Evolutionary conservation across 345 rosid genomes (phyloP), one percentile per base, ranked within the genome.

Genomic region (Pelargonium nanum): DNA sequence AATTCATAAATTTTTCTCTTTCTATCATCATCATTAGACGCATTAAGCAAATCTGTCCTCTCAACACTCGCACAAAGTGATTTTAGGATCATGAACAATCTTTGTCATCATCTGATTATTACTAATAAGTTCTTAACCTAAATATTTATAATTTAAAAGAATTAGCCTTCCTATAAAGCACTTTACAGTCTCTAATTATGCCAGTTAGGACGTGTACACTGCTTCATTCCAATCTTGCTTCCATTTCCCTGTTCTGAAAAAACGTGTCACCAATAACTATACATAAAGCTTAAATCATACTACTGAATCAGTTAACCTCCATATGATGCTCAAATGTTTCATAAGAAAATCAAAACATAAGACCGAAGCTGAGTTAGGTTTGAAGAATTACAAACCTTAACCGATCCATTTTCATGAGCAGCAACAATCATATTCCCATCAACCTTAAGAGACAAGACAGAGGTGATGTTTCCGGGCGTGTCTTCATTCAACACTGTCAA

Each of bases 401-500:
- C 28, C 21, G 76, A 80, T 72, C 98, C 96, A 75, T 72, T 83
- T 77, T 92, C 93, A 76, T 80, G 80, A 65, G 84, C 76, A 60
- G 89, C 81, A 58, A 89, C 80, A 61, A 92, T 74, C 44, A 70
- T 65, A 62, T 84, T 68, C 66, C 65, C 67, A 24, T 72, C 72
- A 52, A 73, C 87, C 59, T 62, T 58, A 62, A 89, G 67, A 57
- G 93, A 84, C 68, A 87, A 63, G 65, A 92, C 78, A 72, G 96
- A 75, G 55, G 74, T 65, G 67, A 70, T 65, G 50, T 65, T 70
- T 71, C 93, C 82, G 3, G 74, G 74, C 56, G 70, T 64, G 63
- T 77, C 86, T 58, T 81, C 86, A 34, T 86, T 89, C 69, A 89
- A 73, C 30, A 89, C 86, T 17, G 91, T 76, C 81, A 92, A 71